Evolutionary conservation across 352 stramenopile species (phyloP).

Genomic region (Elongisporangium undulatum): DNA sequence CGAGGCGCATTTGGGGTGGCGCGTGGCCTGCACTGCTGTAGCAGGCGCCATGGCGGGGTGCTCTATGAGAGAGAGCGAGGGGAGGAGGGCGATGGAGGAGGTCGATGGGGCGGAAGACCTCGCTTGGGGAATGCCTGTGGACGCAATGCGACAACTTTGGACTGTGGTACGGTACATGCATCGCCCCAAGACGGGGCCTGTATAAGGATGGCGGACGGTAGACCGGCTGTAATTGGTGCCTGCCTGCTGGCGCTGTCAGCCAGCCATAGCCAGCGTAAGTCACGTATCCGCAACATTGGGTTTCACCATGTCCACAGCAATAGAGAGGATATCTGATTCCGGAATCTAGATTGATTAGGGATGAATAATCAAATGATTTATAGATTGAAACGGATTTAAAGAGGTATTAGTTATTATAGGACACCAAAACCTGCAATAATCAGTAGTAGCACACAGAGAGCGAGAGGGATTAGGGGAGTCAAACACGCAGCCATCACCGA

Average conservation of each 20-base stretch:
- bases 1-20: slow-evolving; percentile 31
- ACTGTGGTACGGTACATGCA: background rate
- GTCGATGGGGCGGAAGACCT: background rate
- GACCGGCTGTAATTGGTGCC: background rate
- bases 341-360: no score
- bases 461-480: background rate
- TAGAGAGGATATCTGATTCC: no score
- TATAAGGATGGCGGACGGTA: background rate
- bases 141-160: background rate
- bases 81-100: background rate
- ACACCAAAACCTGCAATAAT: background rate
- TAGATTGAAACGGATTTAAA: background rate
- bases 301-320: no score
- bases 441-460: background rate
- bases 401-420: background rate
- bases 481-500: background rate
- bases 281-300: background rate
- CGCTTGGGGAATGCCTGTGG: background rate
- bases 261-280: background rate
- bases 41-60: background rate
- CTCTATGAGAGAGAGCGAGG: no score
- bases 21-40: slow-evolving; percentile 7
- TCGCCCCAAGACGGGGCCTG: background rate
- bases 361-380: background rate
- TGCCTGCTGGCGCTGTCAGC: background rate